A percentile compares a stretch with the other conserved stretches of the same genome.
These are phyloP conservation scores for Hanseniaspora opuntiae DNA, from an alignment of 805 yeast genomes.

Conservation along the genomic window DNA sequence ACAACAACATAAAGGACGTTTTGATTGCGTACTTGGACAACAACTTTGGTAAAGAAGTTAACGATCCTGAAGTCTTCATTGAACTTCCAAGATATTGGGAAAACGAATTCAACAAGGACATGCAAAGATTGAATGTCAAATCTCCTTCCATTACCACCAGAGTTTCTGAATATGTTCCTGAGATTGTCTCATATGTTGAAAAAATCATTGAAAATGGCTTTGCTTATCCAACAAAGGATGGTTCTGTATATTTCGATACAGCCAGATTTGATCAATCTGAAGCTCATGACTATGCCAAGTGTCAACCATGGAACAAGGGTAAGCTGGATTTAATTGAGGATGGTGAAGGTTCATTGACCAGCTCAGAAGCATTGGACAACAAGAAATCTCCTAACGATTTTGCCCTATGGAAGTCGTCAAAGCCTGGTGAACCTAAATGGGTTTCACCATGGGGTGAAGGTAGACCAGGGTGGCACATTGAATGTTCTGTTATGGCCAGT, in stretches of 20 bases:
- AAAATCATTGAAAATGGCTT: constrained; percentile 65
- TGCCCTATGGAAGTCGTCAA: constrained; percentile 92
- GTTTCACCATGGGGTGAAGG: constrained; percentile 92
- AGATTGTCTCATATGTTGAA: constrained; percentile 67
- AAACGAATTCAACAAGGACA: constrained; percentile 66
- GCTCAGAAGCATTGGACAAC: constrained; percentile 31
- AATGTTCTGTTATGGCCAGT: constrained; percentile 96
- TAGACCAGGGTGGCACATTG: constrained; percentile 99
- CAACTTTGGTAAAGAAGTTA: constrained; percentile 58
- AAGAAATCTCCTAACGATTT: constrained; percentile 74
- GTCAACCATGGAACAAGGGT: constrained; percentile 97
- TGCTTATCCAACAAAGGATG: constrained; percentile 73
- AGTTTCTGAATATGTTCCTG: constrained; percentile 91
- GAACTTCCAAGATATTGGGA: constrained; percentile 86
- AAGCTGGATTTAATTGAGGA: constrained; percentile 73
- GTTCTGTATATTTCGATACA: constrained; percentile 94
- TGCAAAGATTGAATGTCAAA: constrained; percentile 70
- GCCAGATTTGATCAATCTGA: constrained; percentile 57
- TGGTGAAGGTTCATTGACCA: constrained; percentile 79
- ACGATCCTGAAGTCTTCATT: constrained; percentile 73
- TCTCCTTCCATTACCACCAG: constrained; percentile 81
- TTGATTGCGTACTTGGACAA: constrained; percentile 60
- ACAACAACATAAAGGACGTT: constrained; percentile 49
- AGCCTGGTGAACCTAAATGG: constrained; percentile 97
- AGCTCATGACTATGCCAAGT: constrained; percentile 78